Evolutionary conservation across 805 yeast species (phyloP), one percentile per base, ranked within the genome.

Genomic region (Suhomyces xylopsoci): DNA sequence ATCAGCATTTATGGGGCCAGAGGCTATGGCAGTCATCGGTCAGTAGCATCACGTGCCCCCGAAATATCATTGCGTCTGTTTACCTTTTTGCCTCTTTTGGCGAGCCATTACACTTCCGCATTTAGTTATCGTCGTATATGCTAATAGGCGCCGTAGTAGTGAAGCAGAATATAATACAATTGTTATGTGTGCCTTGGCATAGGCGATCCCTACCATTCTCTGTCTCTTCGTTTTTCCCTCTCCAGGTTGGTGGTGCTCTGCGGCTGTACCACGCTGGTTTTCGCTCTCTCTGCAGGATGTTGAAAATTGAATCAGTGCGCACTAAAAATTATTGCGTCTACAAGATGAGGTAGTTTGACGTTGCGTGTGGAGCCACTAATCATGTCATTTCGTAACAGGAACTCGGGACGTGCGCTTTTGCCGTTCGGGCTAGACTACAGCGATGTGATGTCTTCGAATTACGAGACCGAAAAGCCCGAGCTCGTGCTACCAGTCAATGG

Each of bases 361-460:
- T 38, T 17, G 42, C 17, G 42, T n/a, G 17, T n/a, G 24, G 42
- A 9, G 42, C 24, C 45, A 26, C 22, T 17, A 17, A 17, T 38
- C 24, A 84, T 85, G 90, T 80, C 87, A 63, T 83, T 79, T 65
- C 77, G 83, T 58, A 74, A 74, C 32, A 77, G 79, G 52, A 71
- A 75, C 45, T 68, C 77, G 25, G 74, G 77, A n/a, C 67, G 66
- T 60, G 81, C 59, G 60, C 70, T 71, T 58, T 68, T 87, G 49
- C 92, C 92, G n/a, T 85, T 86, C 67, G 92, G 94, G 9, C 67
- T 87, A 48, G 89, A 84, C 49, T 85, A 82, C 64, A 75, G 79
- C 28, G 93, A 87, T 62, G 75, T 87, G 38, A 55, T 70, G 45
- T 53, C 69, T 22, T 66, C 74, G 15, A 66, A 68, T 50, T 59